Evolutionary conservation across 352 stramenopile species (phyloP), one percentile per base, ranked within the genome.

Genomic region (Elongisporangium senticosum): DNA sequence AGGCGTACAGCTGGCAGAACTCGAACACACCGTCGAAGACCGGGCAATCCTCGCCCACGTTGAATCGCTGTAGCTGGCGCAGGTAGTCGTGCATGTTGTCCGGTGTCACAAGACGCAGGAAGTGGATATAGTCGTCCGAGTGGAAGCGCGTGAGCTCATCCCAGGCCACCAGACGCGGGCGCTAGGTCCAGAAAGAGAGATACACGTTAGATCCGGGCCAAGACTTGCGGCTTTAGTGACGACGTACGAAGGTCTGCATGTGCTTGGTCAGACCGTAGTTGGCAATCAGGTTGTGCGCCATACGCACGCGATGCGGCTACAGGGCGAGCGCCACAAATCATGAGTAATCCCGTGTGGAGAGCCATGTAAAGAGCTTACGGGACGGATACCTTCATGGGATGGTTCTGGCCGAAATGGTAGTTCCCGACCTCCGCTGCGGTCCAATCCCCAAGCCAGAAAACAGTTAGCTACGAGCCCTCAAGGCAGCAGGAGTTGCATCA

Each of bases 111-210:
- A 97, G 87, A 4, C 93, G 88, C 54, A 99, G 64, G 66, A 99
- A 99, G 66, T 99, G 98, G 68, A 99, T 98, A 87, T 99, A 99
- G 77, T 99, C 98, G 69, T 99, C 97, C 57, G 92, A 98, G 79
- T 99, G 98, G 71, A 99, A 99, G 51, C 96, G 88, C 26, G 97
- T 99, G 81, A 99, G 96, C 61, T 99, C 95, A 43, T 90, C 95
- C 70, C 90, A 96, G 28, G 90, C 95, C n/a, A 98, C 89, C 11
- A 98, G 91, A 39, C 93, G 93, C 37, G 98, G 97, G n/a, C 86
- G 82, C 86, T 96, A 55, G 40, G 62, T 37, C 26, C 20, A 56
- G 13, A 40, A 39, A n/a, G 49, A 20, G 10, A 43, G 33, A 17
- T 15, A 14, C 11, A 43, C 33, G 33, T 43, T 43, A 43, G 33